These are phyloP conservation scores for Mucor racemosus DNA, from an alignment of 371 early-diverging fungal species.

Conservation along the genomic window DNA sequence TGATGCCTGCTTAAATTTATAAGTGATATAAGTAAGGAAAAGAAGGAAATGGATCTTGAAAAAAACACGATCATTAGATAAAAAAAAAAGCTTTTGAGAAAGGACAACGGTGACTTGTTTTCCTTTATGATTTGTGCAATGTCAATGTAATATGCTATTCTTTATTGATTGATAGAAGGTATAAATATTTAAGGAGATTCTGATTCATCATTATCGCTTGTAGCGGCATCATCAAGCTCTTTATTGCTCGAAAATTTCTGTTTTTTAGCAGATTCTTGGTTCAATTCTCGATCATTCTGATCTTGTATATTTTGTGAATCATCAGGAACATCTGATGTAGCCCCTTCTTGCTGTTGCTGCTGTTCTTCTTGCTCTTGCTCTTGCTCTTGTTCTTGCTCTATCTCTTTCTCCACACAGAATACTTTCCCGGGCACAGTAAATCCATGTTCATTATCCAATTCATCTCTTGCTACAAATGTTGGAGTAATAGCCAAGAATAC, in stretches of 20 bases:
- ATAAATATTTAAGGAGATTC: background rate
- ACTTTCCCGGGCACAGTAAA: constrained; percentile 50
- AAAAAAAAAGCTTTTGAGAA: constrained; percentile 15
- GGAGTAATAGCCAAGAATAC: constrained; percentile 41
- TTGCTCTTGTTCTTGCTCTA: background rate
- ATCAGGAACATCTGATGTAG: background rate
- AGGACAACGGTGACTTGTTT: constrained; percentile 22
- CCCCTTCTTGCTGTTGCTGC: background rate
- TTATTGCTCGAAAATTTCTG: background rate
- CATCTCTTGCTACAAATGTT: constrained; percentile 46
- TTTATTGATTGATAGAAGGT: constrained; percentile 1
- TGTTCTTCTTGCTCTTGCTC: background rate
- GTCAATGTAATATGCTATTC: background rate
- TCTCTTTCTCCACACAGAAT: constrained; percentile 30
- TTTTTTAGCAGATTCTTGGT: background rate
- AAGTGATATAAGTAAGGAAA: constrained; percentile 9
- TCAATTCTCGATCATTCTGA: background rate
- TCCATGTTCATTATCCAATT: constrained; percentile 47
- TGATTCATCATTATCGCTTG: background rate
- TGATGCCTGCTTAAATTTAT: constrained; percentile 26
- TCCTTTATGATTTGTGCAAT: constrained; percentile 9
- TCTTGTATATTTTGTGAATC: background rate
- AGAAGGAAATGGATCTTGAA: background rate
- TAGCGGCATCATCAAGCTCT: background rate
- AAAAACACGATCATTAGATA: constrained; percentile 6